These are phyloP conservation scores for Rubroboletus pulcherrimus DNA, from an alignment of 768 basidiomycete genomes.

Conservation along the genomic window DNA sequence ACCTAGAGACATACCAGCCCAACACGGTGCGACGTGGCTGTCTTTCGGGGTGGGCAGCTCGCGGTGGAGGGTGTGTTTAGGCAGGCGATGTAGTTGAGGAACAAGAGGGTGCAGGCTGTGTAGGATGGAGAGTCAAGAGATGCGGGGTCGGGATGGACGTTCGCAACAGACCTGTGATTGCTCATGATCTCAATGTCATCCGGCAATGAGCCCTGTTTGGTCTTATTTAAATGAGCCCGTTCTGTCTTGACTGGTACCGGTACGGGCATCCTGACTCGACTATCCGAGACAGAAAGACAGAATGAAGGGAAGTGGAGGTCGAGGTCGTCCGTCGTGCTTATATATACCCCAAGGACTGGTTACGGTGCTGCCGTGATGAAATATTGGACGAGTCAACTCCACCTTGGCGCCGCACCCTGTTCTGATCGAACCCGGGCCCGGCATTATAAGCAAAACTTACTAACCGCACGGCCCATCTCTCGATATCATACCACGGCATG, in stretches of 20 bases:
- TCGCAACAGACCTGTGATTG: slow-evolving; percentile 20
- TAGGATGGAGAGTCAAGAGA: not conserved
- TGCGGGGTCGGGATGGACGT: not conserved
- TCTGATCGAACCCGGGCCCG: too few species aligned
- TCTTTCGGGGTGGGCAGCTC: slow-evolving; percentile 2
- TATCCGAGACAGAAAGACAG: too few species aligned
- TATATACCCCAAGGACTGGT: too few species aligned
- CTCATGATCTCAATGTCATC: slow-evolving; percentile 9
- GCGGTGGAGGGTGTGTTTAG: not conserved
- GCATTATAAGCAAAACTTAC: too few species aligned
- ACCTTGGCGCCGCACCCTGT: too few species aligned
- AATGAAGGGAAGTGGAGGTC: too few species aligned
- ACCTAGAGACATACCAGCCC: slow-evolving; percentile 9
- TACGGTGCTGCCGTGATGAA: too few species aligned
- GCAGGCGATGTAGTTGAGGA: not conserved
- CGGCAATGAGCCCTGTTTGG: slow-evolving; percentile 27
- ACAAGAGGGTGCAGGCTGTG: not conserved
- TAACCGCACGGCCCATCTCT: too few species aligned
- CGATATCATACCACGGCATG: too few species aligned
- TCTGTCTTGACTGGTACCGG: slow-evolving; percentile 14
- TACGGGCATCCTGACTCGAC: slow-evolving; percentile 16
- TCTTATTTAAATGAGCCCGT: slow-evolving; percentile 20
- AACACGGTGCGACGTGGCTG: slow-evolving; percentile 3
- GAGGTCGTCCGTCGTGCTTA: too few species aligned
- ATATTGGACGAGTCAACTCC: too few species aligned